Conservation (phyloP, 2,329 filamentous ascomycete species). For the Beauveria asiatica region DNA sequence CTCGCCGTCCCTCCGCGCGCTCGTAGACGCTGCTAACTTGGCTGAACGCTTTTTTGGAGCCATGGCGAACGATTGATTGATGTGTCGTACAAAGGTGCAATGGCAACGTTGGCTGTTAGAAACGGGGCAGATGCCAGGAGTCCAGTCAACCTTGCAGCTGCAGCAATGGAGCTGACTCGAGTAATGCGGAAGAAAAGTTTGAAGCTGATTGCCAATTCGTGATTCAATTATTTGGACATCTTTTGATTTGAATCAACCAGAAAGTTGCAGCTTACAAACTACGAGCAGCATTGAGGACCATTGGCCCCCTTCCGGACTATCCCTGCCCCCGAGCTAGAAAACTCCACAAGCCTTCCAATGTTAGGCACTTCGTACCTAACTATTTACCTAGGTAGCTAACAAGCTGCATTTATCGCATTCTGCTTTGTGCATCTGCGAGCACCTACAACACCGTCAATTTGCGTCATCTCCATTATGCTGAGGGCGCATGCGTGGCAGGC, state of each 20-base stretch:
- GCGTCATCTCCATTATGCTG: slow-evolving; percentile 27
- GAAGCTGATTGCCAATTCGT: too few species aligned
- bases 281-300: not conserved
- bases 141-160: not conserved
- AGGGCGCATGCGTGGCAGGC: slow-evolving; percentile 34
- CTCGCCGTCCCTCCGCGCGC: slow-evolving; percentile 19
- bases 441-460: slow-evolving; percentile 14
- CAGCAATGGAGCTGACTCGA: too few species aligned
- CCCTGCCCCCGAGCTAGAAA: slow-evolving; percentile 7
- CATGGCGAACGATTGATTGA: slow-evolving; percentile 6
- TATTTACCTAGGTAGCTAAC: not conserved
- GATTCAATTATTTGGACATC: too few species aligned
- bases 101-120: not conserved
- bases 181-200: too few species aligned
- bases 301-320: slow-evolving; percentile 6
- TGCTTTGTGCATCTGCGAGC: not conserved
- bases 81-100: not conserved
- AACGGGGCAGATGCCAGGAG: slow-evolving; percentile 1
- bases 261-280: not conserved
- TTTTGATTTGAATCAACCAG: not conserved
- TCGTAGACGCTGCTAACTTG: slow-evolving; percentile 20
- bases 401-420: slow-evolving; percentile 5
- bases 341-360: not conserved
- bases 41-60: slow-evolving; percentile 25
- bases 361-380: not conserved